A percentile compares a stretch with the other conserved stretches of the same genome.
phyloP scores from a whole-genome alignment of 2,329 filamentous ascomycete genomes.

The Aspergillus eucalypticola region DNA sequence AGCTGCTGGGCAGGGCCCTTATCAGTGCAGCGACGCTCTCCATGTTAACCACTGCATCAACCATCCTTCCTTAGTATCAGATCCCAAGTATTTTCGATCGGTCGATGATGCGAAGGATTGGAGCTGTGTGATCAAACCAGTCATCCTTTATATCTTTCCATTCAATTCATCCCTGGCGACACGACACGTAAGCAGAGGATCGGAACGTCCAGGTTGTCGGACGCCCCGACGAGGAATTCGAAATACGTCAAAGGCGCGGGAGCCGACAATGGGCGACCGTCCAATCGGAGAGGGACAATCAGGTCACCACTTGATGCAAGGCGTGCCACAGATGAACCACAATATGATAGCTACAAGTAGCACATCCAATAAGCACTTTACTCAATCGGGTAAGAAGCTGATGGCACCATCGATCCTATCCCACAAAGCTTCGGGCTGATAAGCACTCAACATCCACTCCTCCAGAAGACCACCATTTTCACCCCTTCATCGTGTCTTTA shows the following conservation, averaged over 20 bases:
- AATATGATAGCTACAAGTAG: no score
- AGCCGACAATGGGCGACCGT: not conserved
- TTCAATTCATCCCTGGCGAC: not conserved
- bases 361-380: no score
- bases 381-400: not conserved
- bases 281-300: not conserved
- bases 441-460: not conserved
- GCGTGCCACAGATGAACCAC: not conserved
- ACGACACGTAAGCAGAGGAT: not conserved
- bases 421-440: not conserved
- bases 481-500: not conserved
- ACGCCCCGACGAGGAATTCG: not conserved
- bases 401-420: not conserved
- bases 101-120: not conserved
- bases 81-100: not conserved
- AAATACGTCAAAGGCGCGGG: not conserved
- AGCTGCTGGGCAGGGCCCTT: not conserved
- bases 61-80: not conserved
- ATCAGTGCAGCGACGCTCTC: not conserved
- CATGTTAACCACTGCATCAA: not conserved
- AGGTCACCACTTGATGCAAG: not conserved
- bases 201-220: not conserved
- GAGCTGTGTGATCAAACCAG: not conserved
- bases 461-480: not conserved
- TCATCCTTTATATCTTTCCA: not conserved